Conservation (phyloP, 805 yeast genomes). For the Candida argentea region DNA sequence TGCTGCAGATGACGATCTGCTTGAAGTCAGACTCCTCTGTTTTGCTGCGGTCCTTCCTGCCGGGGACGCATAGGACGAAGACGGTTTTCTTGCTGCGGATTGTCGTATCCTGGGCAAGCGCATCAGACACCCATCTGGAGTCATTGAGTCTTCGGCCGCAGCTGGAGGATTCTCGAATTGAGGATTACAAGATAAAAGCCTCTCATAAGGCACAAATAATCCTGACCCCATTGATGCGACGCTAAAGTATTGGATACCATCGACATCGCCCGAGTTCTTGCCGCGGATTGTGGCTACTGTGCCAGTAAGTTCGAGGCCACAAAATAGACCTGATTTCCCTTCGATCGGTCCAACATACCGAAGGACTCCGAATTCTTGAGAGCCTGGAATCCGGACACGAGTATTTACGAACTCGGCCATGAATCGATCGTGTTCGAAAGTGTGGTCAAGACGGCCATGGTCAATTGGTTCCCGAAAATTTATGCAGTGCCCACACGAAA, state of each 20-base stretch:
- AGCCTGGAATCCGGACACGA: constrained; percentile 49
- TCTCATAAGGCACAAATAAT: constrained; percentile 55
- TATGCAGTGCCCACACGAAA: not conserved
- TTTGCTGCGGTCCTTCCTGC: not conserved
- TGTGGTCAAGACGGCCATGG: not conserved
- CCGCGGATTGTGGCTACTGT: constrained; percentile 51
- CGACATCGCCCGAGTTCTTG: constrained; percentile 76
- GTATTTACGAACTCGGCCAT: constrained; percentile 26
- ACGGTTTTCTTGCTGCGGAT: not conserved
- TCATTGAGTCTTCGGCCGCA: not conserved
- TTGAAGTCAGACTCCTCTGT: not conserved
- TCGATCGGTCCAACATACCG: constrained; percentile 65
- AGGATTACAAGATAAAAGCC: constrained; percentile 26
- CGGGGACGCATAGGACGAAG: not conserved
- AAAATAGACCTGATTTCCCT: constrained; percentile 65
- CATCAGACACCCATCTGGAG: no score
- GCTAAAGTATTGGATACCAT: constrained; percentile 60
- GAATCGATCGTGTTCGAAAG: constrained; percentile 1
- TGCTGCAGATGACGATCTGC: not conserved
- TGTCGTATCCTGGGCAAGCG: no score
- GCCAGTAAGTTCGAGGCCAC: constrained; percentile 80
- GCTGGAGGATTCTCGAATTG: no score
- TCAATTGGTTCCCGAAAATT: no score
- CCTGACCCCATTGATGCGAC: constrained; percentile 62
- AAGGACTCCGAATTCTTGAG: constrained; percentile 55